Percentiles rank a stretch among this genome's conserved stretches.
Evolutionary conservation across 2,329 filamentous ascomycete species (phyloP).

Genomic region (Fusarium armeniacum): DNA sequence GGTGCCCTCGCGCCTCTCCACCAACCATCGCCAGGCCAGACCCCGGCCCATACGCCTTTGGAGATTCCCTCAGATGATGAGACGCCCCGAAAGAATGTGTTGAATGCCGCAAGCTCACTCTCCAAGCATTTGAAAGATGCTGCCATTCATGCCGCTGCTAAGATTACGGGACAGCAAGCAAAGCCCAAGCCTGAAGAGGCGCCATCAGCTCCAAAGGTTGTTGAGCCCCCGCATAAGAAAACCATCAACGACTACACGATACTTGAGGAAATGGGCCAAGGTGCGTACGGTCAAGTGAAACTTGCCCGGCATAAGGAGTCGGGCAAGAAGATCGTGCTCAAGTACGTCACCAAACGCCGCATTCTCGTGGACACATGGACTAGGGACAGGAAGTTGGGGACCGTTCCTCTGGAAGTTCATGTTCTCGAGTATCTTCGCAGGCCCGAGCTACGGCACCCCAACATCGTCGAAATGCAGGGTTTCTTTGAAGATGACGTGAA

Average conservation of each 20-base stretch:
- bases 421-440: slow-evolving; percentile 92
- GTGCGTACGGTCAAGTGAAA: slow-evolving; percentile 98
- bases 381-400: slow-evolving; percentile 89
- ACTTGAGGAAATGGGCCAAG: slow-evolving; percentile 97
- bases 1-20: slow-evolving; percentile 78
- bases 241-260: slow-evolving; percentile 91
- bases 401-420: slow-evolving; percentile 96
- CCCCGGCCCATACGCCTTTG: slow-evolving; percentile 68
- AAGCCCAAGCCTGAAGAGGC: slow-evolving; percentile 53
- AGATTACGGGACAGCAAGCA: slow-evolving; percentile 61
- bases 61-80: slow-evolving; percentile 69
- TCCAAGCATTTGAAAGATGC: slow-evolving; percentile 70
- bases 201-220: slow-evolving; percentile 54
- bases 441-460: slow-evolving; percentile 75
- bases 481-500: slow-evolving; percentile 87
- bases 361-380: slow-evolving; percentile 99
- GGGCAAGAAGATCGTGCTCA: slow-evolving; percentile 89
- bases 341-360: slow-evolving; percentile 96
- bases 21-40: slow-evolving; percentile 84
- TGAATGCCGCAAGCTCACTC: slow-evolving; percentile 62
- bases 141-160: slow-evolving; percentile 68
- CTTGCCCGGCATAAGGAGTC: slow-evolving; percentile 87
- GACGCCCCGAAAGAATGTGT: slow-evolving; percentile 59
- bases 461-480: slow-evolving; percentile 80
- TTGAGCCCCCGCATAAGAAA: slow-evolving; percentile 73